A percentile compares a stretch with the other conserved stretches of the same genome.
These are phyloP conservation scores for Heliamphora pulchella DNA, from an alignment of 179 eudicot species.

Conservation along the genomic window DNA sequence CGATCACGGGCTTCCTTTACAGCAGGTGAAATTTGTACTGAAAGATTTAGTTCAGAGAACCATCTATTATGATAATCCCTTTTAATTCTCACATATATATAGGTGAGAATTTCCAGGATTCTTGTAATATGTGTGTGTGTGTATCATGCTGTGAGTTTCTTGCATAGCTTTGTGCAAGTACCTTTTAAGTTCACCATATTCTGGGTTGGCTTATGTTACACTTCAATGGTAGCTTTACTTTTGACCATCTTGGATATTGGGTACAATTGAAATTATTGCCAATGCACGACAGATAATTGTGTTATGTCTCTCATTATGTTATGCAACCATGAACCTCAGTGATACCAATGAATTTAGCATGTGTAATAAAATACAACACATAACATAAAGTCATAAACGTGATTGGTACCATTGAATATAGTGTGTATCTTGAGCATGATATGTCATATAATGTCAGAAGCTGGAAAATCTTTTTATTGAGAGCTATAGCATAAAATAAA, in stretches of 20 bases:
- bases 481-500: not conserved
- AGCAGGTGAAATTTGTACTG: conserved; percentile 46
- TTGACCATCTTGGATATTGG: not conserved
- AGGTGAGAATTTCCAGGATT: too few relatives aligned
- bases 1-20: conserved; percentile 89
- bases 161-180: not conserved
- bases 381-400: not conserved
- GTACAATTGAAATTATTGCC: not conserved
- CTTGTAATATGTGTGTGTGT: not conserved
- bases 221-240: not conserved
- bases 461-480: not conserved
- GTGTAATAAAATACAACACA: not conserved
- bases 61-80: not conserved
- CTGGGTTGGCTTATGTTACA: not conserved
- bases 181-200: not conserved
- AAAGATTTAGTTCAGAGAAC: not conserved
- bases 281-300: not conserved
- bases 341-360: not conserved
- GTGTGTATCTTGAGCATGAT: not conserved
- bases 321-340: not conserved
- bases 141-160: not conserved
- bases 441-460: not conserved
- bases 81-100: not conserved
- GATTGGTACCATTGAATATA: not conserved
- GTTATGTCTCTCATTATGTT: not conserved